Evolutionary conservation across 306 rosid species (phyloP).

Genomic region (Lupinus albus): DNA sequence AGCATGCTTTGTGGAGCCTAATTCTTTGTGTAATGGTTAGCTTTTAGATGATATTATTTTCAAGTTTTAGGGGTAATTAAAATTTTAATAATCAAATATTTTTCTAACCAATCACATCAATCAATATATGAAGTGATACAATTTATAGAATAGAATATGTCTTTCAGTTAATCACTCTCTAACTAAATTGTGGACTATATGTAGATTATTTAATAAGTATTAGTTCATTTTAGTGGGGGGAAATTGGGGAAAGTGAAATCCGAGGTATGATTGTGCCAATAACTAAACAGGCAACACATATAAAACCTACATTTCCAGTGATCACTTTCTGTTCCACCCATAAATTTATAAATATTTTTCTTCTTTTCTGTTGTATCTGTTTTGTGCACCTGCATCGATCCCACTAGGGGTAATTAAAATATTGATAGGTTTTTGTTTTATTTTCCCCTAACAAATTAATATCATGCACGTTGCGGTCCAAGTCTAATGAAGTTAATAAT

Average conservation of each 20-base stretch:
- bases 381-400: constrained; percentile 50
- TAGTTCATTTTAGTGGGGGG: constrained; percentile 20
- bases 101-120: too few relatives aligned
- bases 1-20: too few relatives aligned
- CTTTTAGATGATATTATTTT: too few relatives aligned
- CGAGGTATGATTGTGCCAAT: constrained; percentile 47
- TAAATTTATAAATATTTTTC: constrained; percentile 1
- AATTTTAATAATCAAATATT: too few relatives aligned
- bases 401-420: constrained; percentile 42
- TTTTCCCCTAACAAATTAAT: neutral
- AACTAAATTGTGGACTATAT: constrained; percentile 27
- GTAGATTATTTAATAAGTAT: constrained; percentile 17
- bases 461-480: constrained; percentile 22
- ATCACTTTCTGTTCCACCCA: constrained; percentile 48
- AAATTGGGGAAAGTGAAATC: constrained; percentile 39
- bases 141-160: too few relatives aligned
- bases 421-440: neutral
- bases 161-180: constrained; percentile 30
- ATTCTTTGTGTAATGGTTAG: too few relatives aligned
- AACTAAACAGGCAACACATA: constrained; percentile 41
- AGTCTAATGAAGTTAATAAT: neutral
- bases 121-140: too few relatives aligned
- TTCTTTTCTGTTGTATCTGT: constrained; percentile 42
- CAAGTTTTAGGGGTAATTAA: too few relatives aligned
- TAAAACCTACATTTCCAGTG: constrained; percentile 47